phyloP scores from a whole-genome alignment of 2,329 filamentous ascomycete genomes.

The Hypoxylon sp. region DNA sequence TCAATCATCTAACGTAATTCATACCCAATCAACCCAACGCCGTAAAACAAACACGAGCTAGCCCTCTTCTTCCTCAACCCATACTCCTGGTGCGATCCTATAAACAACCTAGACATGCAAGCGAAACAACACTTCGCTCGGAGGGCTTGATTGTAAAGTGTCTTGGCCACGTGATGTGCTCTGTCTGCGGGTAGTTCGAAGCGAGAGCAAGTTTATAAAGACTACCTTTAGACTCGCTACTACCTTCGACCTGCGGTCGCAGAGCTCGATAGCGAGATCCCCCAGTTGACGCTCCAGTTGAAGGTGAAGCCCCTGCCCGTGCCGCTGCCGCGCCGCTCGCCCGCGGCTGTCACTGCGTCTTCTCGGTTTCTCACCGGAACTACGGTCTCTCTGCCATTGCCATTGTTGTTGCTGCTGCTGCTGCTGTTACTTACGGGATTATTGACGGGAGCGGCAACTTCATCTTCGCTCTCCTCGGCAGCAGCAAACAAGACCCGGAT shows the following conservation, averaged over 20 bases:
- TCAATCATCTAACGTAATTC: constrained; percentile 9
- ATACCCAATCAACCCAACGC: background rate
- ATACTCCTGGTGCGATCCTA: background rate
- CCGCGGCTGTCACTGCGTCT: constrained; percentile 11
- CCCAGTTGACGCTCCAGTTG: constrained; percentile 43
- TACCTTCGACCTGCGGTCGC: constrained; percentile 26
- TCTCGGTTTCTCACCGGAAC: background rate
- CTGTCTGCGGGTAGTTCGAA: constrained; percentile 14
- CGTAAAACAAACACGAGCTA: too few species aligned
- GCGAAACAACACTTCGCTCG: too few species aligned
- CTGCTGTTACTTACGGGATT: background rate
- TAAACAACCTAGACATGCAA: too few species aligned
- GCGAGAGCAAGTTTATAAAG: constrained; percentile 12
- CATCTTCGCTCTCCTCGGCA: constrained; percentile 51
- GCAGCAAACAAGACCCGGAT: constrained; percentile 70
- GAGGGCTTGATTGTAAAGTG: background rate
- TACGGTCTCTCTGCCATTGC: background rate
- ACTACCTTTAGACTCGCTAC: constrained; percentile 1
- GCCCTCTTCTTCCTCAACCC: background rate
- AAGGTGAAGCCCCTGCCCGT: constrained; percentile 40
- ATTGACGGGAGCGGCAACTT: background rate
- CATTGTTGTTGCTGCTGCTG: background rate
- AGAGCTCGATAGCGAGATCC: constrained; percentile 41
- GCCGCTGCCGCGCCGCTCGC: constrained; percentile 29
- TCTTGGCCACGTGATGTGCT: constrained; percentile 10